Percentiles rank a stretch among this genome's conserved stretches.
phyloP scores from a whole-genome alignment of 495 filamentous ascomycete species.

The Talaromyces ruber region DNA sequence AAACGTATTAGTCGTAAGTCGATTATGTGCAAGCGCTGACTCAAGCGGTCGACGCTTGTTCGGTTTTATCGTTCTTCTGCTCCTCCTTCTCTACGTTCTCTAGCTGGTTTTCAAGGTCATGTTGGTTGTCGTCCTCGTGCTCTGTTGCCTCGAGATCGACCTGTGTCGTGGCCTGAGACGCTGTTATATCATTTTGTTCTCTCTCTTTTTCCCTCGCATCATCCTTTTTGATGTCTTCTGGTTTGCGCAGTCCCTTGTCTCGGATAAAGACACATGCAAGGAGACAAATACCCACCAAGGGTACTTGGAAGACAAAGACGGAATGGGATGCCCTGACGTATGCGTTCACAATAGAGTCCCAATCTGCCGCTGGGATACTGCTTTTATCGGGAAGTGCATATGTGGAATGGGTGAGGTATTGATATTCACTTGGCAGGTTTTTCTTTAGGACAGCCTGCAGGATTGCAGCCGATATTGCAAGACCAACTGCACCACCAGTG shows the following conservation, averaged over 20 bases:
- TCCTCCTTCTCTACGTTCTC: conserved; percentile 12
- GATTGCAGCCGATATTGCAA: conserved; percentile 51
- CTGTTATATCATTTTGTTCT: conserved; percentile 33
- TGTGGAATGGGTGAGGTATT: conserved; percentile 30
- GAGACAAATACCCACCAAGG: conserved; percentile 45
- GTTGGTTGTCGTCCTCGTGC: not conserved
- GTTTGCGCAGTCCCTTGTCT: conserved; percentile 44
- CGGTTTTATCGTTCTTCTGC: not conserved
- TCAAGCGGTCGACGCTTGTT: not conserved
- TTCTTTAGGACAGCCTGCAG: conserved; percentile 41
- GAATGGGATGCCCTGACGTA: conserved; percentile 43
- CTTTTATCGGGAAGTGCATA: conserved; percentile 31
- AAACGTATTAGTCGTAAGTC: not conserved
- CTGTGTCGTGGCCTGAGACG: conserved; percentile 25
- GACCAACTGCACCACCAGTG: conserved; percentile 49
- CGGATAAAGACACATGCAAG: conserved; percentile 42
- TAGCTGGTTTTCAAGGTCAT: conserved; percentile 11
- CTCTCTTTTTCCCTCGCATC: conserved; percentile 5
- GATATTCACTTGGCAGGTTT: conserved; percentile 32
- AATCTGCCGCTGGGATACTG: conserved; percentile 24
- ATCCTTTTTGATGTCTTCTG: conserved; percentile 25
- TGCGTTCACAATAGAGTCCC: conserved; percentile 33
- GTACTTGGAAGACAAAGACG: conserved; percentile 48
- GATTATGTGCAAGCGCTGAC: not conserved
- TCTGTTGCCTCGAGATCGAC: not conserved